Evolutionary conservation across 1,284 basidiomycete genomes (phyloP), one percentile per base, ranked within the genome.

Genomic region (Moesziomyces antarcticus): DNA sequence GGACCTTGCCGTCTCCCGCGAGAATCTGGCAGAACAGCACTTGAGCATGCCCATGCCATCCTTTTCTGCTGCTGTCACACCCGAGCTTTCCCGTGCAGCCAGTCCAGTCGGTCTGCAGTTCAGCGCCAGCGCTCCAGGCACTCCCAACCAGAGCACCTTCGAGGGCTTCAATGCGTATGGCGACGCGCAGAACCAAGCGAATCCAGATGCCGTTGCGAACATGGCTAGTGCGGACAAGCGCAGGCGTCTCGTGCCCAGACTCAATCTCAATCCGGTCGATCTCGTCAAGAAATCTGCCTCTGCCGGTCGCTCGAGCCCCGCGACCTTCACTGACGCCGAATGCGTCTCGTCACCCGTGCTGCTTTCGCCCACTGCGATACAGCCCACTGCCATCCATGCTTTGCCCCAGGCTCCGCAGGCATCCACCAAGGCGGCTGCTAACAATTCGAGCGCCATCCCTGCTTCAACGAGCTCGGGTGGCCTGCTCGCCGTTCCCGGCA

Each of bases 21-120:
- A 58, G 40, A 52, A 50, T 0, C 40, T 61, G 20, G 35, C 49
- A 22, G 63, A 66, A 9, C 44, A 45, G 20, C 58, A 55, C 13
- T 53, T 57, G n/a, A 27, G 14, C 22, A 24, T 48, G 42, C 62
- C 68, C 0, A 47, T 42, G 13, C 59, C 66, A 8, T 63, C 69
- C 21, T 24, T 53, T 3, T 73, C 71, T 13, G 66, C 58, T 10
- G 66, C 62, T 7, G 61, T 65, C 22, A 74, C 72, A 3, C 72
- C 72, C 8, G 72, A 74, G 25, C 47, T 74, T 2, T 74, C 72
- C 6, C 57, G 72, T 22, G 72, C 66, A 13, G 72, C 67, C 16
- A 74, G 72, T 40, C 72, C 72, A 0, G 49, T 73, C 22, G 59
- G 63, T 16, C 53, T 73, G 2, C 50, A 55, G 11, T 50, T 51